phyloP scores from a whole-genome alignment of 768 basidiomycete genomes.

The Mycena olivaceomarginata region DNA sequence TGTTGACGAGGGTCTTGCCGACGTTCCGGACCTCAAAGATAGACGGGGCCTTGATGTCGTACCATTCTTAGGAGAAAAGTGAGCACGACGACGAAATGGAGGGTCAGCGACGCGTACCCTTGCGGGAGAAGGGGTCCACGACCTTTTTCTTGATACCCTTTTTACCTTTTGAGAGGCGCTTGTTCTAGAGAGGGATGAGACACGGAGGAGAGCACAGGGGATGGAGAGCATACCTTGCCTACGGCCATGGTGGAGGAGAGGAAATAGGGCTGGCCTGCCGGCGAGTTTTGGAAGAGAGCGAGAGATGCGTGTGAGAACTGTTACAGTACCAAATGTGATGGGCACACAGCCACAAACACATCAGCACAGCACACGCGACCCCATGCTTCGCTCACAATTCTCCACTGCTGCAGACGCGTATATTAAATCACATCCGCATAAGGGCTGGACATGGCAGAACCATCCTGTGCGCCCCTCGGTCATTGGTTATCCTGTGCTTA shows the following conservation, averaged over 20 bases:
- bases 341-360: too few relatives aligned
- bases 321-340: too few relatives aligned
- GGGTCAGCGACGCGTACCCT: slow-evolving; percentile 75
- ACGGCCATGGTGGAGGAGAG: slow-evolving; percentile 82
- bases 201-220: neutral
- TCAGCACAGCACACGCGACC: too few relatives aligned
- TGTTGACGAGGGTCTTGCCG: slow-evolving; percentile 99
- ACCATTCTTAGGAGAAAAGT: slow-evolving; percentile 85
- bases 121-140: slow-evolving; percentile 99
- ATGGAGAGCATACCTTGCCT: slow-evolving; percentile 28
- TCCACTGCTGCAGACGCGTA: slow-evolving; percentile 59
- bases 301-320: neutral
- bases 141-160: slow-evolving; percentile 99
- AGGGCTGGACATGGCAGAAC: slow-evolving; percentile 79
- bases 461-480: slow-evolving; percentile 66
- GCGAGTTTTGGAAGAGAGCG: slow-evolving; percentile 62
- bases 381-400: slow-evolving; percentile 61
- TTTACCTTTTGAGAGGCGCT: slow-evolving; percentile 98
- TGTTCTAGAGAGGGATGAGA: slow-evolving; percentile 78
- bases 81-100: slow-evolving; percentile 19
- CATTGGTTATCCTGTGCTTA: slow-evolving; percentile 31
- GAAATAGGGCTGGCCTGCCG: slow-evolving; percentile 61
- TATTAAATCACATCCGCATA: slow-evolving; percentile 37
- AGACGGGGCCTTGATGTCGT: slow-evolving; percentile 98
- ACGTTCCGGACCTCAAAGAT: slow-evolving; percentile 98